Conservation (phyloP, 225 moss, liverwort and hornwort species). For the Pseudisothecium myosuroides region DNA sequence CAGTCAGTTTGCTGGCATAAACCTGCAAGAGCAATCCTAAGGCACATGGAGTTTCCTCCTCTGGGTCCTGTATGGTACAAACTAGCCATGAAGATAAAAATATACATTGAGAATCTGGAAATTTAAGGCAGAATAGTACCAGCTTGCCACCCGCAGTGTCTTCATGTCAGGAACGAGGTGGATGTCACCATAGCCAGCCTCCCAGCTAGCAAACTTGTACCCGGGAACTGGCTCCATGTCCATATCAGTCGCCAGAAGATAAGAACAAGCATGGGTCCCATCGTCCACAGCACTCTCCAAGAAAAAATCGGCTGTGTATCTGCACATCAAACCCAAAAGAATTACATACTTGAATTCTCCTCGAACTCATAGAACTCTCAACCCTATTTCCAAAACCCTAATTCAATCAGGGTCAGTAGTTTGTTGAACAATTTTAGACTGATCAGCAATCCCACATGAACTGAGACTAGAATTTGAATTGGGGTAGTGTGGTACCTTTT, state of each 20-base stretch:
- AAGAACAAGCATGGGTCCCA: conserved; percentile 93
- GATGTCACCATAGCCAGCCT: conserved; percentile 93
- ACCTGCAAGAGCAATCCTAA: neutral
- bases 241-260: conserved; percentile 92
- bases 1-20: neutral
- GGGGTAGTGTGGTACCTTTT: conserved; percentile 31
- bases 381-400: neutral
- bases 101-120: neutral
- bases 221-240: conserved; percentile 96
- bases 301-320: conserved; percentile 72
- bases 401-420: neutral
- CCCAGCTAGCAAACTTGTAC: conserved; percentile 91
- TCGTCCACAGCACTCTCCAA: conserved; percentile 79
- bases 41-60: neutral
- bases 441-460: neutral
- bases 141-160: conserved; percentile 81
- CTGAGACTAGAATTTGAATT: neutral
- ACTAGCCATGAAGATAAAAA: neutral
- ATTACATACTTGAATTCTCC: neutral
- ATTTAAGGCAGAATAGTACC: conserved; percentile 18
- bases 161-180: conserved; percentile 84
- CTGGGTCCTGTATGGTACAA: neutral
- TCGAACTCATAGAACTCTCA: neutral
- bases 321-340: neutral
- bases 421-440: neutral